Percentiles rank a stretch among this genome's conserved stretches.
phyloP scores from a whole-genome alignment of 345 rosid species.

The Microcos paniculata region DNA sequence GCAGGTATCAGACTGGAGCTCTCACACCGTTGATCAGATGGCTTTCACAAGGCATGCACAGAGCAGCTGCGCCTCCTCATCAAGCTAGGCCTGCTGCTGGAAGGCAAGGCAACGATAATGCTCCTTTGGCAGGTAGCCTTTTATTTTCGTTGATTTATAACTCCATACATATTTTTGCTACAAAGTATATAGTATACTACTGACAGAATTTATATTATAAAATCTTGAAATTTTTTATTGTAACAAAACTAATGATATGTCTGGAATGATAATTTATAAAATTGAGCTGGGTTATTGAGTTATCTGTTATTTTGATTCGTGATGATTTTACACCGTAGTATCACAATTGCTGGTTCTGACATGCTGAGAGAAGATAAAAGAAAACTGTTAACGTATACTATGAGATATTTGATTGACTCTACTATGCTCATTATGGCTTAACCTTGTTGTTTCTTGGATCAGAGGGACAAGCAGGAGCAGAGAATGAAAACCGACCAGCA shows the following conservation, averaged over 20 bases:
- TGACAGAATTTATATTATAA: background rate
- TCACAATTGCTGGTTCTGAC: background rate
- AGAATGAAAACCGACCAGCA: constrained; percentile 56
- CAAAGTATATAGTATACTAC: background rate
- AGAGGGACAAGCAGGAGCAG: constrained; percentile 64
- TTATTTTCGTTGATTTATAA: background rate
- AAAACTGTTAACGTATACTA: background rate
- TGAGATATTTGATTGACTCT: background rate
- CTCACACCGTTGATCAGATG: constrained; percentile 83
- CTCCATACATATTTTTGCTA: background rate
- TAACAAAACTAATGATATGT: background rate
- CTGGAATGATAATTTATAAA: constrained; percentile 2
- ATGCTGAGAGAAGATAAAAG: background rate
- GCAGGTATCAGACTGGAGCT: constrained; percentile 97
- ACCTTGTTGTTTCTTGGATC: constrained; percentile 21
- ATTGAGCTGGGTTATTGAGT: background rate
- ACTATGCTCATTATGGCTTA: background rate
- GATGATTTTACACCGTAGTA: background rate
- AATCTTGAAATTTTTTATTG: background rate
- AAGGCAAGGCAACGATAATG: constrained; percentile 59
- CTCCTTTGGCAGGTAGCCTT: constrained; percentile 52
- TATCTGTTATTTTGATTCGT: background rate
- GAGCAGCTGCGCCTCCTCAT: constrained; percentile 90
- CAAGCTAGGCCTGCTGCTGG: constrained; percentile 77
- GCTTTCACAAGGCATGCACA: constrained; percentile 98